phyloP scores from a whole-genome alignment of 2,329 filamentous ascomycete species.

The Emmonsia crescens region DNA sequence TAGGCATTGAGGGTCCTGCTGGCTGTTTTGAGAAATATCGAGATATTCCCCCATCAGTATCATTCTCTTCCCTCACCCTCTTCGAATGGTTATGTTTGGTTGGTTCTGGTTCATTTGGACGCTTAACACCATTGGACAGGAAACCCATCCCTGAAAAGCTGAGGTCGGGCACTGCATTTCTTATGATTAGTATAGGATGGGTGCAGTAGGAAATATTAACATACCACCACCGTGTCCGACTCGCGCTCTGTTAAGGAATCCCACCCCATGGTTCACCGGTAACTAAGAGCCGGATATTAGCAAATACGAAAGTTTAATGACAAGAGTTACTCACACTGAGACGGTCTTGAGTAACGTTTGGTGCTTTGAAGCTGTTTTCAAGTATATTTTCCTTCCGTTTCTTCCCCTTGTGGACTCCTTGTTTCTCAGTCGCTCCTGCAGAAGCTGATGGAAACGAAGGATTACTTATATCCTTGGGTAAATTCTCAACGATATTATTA shows the following conservation, averaged over 20 bases:
- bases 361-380: conserved; percentile 46
- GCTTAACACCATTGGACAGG: conserved; percentile 6
- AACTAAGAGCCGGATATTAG: neutral
- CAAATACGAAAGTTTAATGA: neutral
- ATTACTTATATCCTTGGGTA: neutral
- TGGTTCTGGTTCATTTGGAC: neutral
- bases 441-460: neutral
- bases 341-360: conserved; percentile 40
- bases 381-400: conserved; percentile 30
- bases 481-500: neutral
- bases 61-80: neutral
- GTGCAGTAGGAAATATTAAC: no score
- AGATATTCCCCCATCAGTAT: neutral
- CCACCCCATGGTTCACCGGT: neutral
- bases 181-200: neutral
- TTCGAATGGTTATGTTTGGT: neutral
- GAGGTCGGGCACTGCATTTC: conserved; percentile 10
- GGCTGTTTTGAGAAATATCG: conserved; percentile 1
- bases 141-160: conserved; percentile 19
- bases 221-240: neutral
- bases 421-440: neutral
- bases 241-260: neutral
- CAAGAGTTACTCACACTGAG: conserved; percentile 38
- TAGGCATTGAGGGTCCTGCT: neutral
- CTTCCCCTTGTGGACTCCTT: conserved; percentile 14